Conservation (phyloP, 106 monocot species). For the Hemerocallis citrina region DNA sequence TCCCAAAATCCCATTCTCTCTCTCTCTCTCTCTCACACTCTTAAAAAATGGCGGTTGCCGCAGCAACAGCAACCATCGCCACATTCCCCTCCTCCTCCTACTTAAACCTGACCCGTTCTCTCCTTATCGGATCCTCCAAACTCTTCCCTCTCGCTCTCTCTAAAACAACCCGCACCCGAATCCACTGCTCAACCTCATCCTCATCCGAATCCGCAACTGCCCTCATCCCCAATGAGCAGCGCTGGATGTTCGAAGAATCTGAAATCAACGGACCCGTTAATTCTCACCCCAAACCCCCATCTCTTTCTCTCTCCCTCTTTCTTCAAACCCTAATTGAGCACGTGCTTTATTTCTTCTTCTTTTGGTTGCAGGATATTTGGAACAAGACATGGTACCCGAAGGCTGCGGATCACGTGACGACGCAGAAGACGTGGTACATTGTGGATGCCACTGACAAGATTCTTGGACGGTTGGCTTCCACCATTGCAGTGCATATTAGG, state of each 20-base stretch:
- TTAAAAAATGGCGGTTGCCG: background rate
- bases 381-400: slow-evolving; percentile 96
- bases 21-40: background rate
- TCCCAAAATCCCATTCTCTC: background rate
- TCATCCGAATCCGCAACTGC: slow-evolving; percentile 1
- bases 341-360: too few relatives aligned
- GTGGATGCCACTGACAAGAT: slow-evolving; percentile 93
- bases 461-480: slow-evolving; percentile 64
- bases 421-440: slow-evolving; percentile 87
- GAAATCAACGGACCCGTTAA: slow-evolving; percentile 73
- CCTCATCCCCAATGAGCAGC: slow-evolving; percentile 1
- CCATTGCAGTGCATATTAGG: slow-evolving; percentile 76
- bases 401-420: slow-evolving; percentile 79
- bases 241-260: slow-evolving; percentile 43
- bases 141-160: background rate
- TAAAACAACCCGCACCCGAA: background rate
- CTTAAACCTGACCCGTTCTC: background rate
- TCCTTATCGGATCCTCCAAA: slow-evolving; percentile 5
- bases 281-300: too few relatives aligned
- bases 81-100: background rate
- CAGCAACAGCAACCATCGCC: background rate
- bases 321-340: too few relatives aligned
- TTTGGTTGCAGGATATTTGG: slow-evolving; percentile 67
- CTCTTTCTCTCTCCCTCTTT: background rate
- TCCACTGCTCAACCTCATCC: background rate